Evolutionary conservation across 768 basidiomycete genomes (phyloP), one percentile per base, ranked within the genome.

Genomic region (Crucibulum laeve): DNA sequence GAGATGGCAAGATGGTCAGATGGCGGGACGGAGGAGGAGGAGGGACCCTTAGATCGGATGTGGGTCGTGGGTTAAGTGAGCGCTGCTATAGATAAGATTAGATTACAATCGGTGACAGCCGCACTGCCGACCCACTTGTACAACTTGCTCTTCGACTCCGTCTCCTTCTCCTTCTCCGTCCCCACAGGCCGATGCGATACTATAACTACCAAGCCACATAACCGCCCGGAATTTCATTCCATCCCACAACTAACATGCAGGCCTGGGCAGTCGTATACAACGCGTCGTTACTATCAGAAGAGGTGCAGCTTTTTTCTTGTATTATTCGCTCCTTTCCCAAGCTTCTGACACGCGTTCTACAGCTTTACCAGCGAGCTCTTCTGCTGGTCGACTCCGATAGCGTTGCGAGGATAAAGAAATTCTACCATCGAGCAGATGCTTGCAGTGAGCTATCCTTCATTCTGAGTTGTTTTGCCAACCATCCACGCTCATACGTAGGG

Each of bases 341-440:
- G n/a, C n/a, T n/a, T n/a, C n/a, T n/a, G n/a, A n/a, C n/a, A n/a
- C n/a, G n/a, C n/a, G n/a, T 22, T 7, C n/a, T 14, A 25, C 48
- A 89, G 88, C 68, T 85, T 17, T 91, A 82, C 61, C 71, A 79
- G 34, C 61, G 64, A 4, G 82, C 76, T 14, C 71, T 92, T 21
- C 55, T 57, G 5, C 64, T 75, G 38, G 63, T 92, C 34, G 85
- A 90, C 56, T 46, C 64, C 6, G 72, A 73, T 18, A 78, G 82
- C 34, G 69, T 65, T 45, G 53, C 70, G 32, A 76, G 77, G 38
- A 77, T 91, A 55, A 69, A 71, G 49, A 74, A 72, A 44, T 92
- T 85, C 55, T 81, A 79, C 60, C 78, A 75, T 48, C 77, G 82
- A 37, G 79, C 80, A 53, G 90, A 92, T 57, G 77, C 85, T 17